A percentile compares a stretch with the other conserved stretches of the same genome.
Evolutionary conservation across 345 rosid species (phyloP).

Genomic region (Salix brachista): DNA sequence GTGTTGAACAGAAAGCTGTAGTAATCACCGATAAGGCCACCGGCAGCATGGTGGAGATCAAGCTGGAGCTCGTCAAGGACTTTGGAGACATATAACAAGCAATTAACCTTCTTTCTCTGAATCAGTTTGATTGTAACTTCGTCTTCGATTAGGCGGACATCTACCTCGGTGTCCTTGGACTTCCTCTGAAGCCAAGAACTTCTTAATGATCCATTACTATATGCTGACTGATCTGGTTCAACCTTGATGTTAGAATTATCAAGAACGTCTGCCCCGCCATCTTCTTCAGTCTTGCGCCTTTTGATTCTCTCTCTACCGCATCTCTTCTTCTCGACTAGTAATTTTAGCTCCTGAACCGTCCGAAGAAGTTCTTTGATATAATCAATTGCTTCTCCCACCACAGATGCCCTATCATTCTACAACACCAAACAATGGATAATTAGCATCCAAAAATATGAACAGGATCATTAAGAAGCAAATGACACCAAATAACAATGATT

Average conservation of each 20-base stretch:
- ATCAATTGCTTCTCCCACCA: slow-evolving; percentile 72
- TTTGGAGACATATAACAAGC: slow-evolving; percentile 70
- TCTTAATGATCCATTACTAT: slow-evolving; percentile 45
- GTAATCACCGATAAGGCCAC: slow-evolving; percentile 83
- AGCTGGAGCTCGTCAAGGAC: slow-evolving; percentile 73
- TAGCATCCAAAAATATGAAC: background rate
- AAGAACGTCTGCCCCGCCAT: slow-evolving; percentile 28
- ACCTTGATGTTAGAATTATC: slow-evolving; percentile 41
- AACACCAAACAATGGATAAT: background rate
- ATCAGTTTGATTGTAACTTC: slow-evolving; percentile 85
- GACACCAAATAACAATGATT: background rate
- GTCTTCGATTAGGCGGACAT: slow-evolving; percentile 75
- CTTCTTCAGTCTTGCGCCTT: slow-evolving; percentile 43
- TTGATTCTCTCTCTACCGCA: slow-evolving; percentile 49
- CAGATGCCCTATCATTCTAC: slow-evolving; percentile 76
- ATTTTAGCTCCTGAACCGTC: slow-evolving; percentile 65
- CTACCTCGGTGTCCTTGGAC: slow-evolving; percentile 76
- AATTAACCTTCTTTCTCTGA: slow-evolving; percentile 72
- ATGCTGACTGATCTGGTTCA: slow-evolving; percentile 44
- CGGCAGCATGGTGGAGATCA: slow-evolving; percentile 81
- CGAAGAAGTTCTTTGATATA: slow-evolving; percentile 71
- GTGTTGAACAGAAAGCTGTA: slow-evolving; percentile 73
- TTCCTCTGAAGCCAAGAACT: slow-evolving; percentile 91
- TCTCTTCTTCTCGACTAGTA: slow-evolving; percentile 73
- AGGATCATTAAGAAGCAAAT: background rate